Base-by-base conservation (phyloP, 805 yeast species). In the Torulaspora franciscae region DNA sequence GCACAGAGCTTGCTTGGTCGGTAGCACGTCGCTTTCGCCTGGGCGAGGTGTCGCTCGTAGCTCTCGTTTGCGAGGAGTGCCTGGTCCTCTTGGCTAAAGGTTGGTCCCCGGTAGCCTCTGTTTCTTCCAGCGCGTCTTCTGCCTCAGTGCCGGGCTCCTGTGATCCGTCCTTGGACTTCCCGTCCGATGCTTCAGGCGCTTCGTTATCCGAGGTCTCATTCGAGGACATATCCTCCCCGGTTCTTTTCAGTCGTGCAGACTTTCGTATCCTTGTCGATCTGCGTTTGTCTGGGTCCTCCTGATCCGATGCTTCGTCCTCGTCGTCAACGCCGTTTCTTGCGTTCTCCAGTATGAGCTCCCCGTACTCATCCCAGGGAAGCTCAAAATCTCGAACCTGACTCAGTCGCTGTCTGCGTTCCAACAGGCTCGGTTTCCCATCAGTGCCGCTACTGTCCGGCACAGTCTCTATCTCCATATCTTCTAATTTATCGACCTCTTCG, bases 401-500 rank as follows among this genome's bases (percentile, higher is more conserved):
- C 13, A 49, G 26, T 19, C 27, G 40, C 30, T 44, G 42, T 19
- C 38, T 41, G 15, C 35, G 32, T 23, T 40, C 40, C 34, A 51
- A 39, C 30, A 45, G 37, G 25, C 22, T 40, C 11, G 19, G 15
- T n/a, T 40, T 45, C 7, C 13, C 27, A 19, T 48, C 45, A 2
- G 35, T 38, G 7, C 29, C 42, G 15, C 37, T 19, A 13, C 23
- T 28, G 13, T 27, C 26, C 40, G 35, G 40, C 11, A 8, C 33
- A 22, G 32, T 9, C 22, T 42, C 19, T 17, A 19, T 14, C n/a
- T 32, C 45, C 10, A 58, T 62, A 37, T 68, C 68, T 46, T 77
- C 88, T 17, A 81, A 50, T 23, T 70, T 74, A 48, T 83, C 88
- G 7, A 83, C 66, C 19, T 75, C 77, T 6, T 72, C 69, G 40